Conservation (phyloP, 148 eudicot genomes). For the Chenopodium berlandieri region DNA sequence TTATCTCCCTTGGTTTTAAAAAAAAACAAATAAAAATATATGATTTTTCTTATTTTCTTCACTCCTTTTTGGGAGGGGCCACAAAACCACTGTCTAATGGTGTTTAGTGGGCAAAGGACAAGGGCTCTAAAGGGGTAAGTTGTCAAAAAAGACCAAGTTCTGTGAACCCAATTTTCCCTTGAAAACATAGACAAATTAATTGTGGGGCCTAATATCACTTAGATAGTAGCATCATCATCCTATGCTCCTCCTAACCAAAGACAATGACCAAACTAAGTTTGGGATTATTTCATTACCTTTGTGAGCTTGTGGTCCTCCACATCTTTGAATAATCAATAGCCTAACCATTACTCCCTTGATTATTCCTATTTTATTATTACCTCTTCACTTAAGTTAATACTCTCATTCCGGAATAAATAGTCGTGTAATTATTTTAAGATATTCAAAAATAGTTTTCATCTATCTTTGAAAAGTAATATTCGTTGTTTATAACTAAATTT, state of each 20-base stretch:
- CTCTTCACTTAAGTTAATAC: not conserved
- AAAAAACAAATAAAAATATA: no score
- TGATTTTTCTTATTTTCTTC: not conserved
- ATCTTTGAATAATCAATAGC: conserved; percentile 18
- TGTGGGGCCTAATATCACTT: conserved; percentile 13
- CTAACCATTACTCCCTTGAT: conserved; percentile 15
- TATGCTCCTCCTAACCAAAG: conserved; percentile 20
- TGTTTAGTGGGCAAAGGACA: conserved; percentile 25
- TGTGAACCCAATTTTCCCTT: conserved; percentile 39
- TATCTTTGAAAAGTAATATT: no score
- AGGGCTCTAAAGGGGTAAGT: conserved; percentile 24
- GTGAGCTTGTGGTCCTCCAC: conserved; percentile 28
- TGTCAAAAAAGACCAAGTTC: conserved; percentile 30
- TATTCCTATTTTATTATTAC: not conserved
- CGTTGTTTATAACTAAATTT: no score
- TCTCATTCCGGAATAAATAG: no score
- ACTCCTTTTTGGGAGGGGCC: conserved; percentile 12
- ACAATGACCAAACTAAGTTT: conserved; percentile 34
- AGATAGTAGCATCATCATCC: conserved; percentile 19
- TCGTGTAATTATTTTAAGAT: no score
- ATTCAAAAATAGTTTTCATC: no score
- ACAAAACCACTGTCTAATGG: conserved; percentile 10
- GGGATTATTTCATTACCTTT: conserved; percentile 20
- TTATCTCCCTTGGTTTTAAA: no score
- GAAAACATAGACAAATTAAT: conserved; percentile 28